phyloP scores from a whole-genome alignment of 192 early-diverging fungal genomes.

The Podila horticola region DNA sequence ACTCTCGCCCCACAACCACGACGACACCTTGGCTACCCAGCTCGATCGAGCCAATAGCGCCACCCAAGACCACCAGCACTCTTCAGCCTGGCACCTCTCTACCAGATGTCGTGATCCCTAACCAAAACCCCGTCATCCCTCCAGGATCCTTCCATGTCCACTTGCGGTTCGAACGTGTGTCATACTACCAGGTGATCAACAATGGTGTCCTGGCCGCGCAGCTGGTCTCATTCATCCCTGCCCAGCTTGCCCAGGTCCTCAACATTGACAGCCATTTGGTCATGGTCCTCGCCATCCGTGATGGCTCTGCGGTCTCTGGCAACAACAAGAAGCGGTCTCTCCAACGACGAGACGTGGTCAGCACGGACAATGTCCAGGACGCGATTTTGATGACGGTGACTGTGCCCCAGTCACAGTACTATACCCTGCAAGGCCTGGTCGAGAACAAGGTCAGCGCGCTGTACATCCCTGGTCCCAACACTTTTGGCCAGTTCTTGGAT shows the following conservation, averaged over 20 bases:
- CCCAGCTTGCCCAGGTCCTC: slow-evolving; percentile 16
- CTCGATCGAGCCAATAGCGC: slow-evolving; percentile 25
- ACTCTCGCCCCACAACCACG: neutral
- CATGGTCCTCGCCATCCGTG: slow-evolving; percentile 38
- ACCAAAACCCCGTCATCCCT: slow-evolving; percentile 29
- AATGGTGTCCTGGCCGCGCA: slow-evolving; percentile 45
- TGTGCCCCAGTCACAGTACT: slow-evolving; percentile 23
- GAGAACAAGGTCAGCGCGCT: slow-evolving; percentile 13
- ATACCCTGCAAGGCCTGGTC: slow-evolving; percentile 11
- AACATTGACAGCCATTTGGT: slow-evolving; percentile 1
- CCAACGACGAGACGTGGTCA: slow-evolving; percentile 18
- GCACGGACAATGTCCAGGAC: slow-evolving; percentile 11
- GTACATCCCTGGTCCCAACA: neutral
- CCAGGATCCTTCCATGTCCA: slow-evolving; percentile 19
- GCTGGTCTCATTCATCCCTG: slow-evolving; percentile 35
- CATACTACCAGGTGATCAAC: slow-evolving; percentile 47
- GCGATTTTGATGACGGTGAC: slow-evolving; percentile 29
- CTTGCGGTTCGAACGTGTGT: slow-evolving; percentile 30
- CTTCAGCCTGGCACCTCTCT: slow-evolving; percentile 33
- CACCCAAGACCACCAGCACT: slow-evolving; percentile 12
- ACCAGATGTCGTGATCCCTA: slow-evolving; percentile 37
- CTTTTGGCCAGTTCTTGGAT: slow-evolving; percentile 44
- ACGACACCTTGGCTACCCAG: slow-evolving; percentile 40
- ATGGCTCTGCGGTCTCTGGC: slow-evolving; percentile 1
- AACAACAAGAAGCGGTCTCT: neutral